Percentiles rank a stretch among this genome's conserved stretches.
Evolutionary conservation across 1,284 basidiomycete genomes (phyloP).

Genomic region (Trametes sp.): DNA sequence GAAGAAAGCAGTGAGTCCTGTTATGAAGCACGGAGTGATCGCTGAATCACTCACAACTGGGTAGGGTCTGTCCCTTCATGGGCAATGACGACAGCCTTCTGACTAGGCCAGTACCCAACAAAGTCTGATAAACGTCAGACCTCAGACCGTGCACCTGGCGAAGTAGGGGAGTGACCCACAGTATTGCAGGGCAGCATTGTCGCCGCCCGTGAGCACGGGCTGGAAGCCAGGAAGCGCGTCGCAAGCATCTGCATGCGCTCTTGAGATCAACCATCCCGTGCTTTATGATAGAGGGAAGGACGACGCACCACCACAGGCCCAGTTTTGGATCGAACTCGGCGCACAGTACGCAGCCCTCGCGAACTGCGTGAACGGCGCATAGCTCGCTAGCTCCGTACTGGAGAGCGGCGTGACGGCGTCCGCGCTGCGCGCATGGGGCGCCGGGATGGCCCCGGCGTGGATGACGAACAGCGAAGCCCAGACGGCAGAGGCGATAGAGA

Average conservation of each 20-base stretch:
- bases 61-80: slow-evolving; percentile 62
- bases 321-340: slow-evolving; percentile 46
- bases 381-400: slow-evolving; percentile 37
- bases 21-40: neutral
- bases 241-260: slow-evolving; percentile 44
- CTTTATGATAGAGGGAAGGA: neutral
- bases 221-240: slow-evolving; percentile 51
- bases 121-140: slow-evolving; percentile 43
- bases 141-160: neutral
- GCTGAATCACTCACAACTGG: slow-evolving; percentile 43
- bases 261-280: neutral
- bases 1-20: neutral
- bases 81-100: slow-evolving; percentile 55
- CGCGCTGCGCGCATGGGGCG: slow-evolving; percentile 5
- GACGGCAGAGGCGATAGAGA: slow-evolving; percentile 13
- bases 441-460: slow-evolving; percentile 11
- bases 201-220: slow-evolving; percentile 51
- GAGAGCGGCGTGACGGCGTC: slow-evolving; percentile 10
- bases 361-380: slow-evolving; percentile 55
- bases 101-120: slow-evolving; percentile 55
- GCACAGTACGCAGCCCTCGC: slow-evolving; percentile 61
- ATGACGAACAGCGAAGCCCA: slow-evolving; percentile 16
- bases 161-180: slow-evolving; percentile 44
- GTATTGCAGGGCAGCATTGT: slow-evolving; percentile 53
- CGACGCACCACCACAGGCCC: slow-evolving; percentile 54